A percentile compares a stretch with the other conserved stretches of the same genome.
Conservation (phyloP, 2,329 filamentous ascomycete genomes). For the Blastomyces silverae region DNA sequence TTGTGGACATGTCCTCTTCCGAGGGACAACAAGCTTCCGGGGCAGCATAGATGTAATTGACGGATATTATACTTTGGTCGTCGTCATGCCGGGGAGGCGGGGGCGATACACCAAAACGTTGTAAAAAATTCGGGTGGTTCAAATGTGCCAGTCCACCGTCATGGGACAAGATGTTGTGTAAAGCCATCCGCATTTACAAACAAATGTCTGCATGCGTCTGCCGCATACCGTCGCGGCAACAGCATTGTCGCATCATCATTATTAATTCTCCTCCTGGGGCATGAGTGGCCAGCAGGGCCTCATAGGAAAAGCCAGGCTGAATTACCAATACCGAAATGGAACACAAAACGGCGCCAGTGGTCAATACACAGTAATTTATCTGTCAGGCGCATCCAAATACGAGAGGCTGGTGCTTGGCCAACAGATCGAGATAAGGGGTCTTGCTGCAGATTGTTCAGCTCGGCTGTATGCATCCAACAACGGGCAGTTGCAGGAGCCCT, state of each 20-base stretch:
- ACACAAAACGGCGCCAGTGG: background rate
- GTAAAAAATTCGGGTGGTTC: background rate
- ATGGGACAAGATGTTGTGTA: background rate
- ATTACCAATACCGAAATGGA: background rate
- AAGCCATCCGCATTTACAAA: background rate
- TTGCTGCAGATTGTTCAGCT: background rate
- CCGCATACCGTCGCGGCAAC: background rate
- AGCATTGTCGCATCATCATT: constrained; percentile 3
- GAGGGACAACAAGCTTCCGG: background rate
- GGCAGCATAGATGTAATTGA: background rate
- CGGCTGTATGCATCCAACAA: constrained; percentile 1
- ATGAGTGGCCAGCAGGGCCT: background rate
- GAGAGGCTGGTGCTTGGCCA: background rate
- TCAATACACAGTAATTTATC: background rate
- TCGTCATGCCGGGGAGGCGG: background rate
- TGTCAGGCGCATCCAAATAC: background rate
- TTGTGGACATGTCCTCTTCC: too few species aligned
- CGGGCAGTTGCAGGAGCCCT: background rate
- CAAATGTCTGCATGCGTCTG: background rate
- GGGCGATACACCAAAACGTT: background rate
- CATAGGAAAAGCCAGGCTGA: background rate
- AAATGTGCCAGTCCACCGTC: background rate
- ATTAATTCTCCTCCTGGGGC: constrained; percentile 5
- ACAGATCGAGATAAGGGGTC: constrained; percentile 8
- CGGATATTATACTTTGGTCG: background rate